Conservation (phyloP, 805 yeast species). For the Barnettozyma vustinii region DNA sequence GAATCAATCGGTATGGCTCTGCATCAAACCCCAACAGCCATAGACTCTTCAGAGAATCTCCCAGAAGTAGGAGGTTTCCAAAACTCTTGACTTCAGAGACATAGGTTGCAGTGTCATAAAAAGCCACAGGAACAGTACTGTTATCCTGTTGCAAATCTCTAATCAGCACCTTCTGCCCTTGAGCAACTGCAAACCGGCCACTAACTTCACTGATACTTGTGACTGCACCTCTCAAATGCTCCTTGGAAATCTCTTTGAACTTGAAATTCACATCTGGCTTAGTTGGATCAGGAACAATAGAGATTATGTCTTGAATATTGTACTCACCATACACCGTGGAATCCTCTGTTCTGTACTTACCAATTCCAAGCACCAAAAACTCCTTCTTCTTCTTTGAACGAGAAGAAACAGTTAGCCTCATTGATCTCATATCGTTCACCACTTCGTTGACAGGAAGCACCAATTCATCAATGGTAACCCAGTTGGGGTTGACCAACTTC, state of each 20-base stretch:
- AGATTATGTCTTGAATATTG: constrained; percentile 67
- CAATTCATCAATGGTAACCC: constrained; percentile 70
- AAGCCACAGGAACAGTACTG: constrained; percentile 88
- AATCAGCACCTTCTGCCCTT: constrained; percentile 75
- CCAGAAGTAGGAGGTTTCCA: constrained; percentile 74
- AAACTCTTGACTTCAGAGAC: constrained; percentile 76
- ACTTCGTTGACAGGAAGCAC: constrained; percentile 66
- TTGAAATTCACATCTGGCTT: constrained; percentile 78
- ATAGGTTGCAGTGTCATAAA: constrained; percentile 77
- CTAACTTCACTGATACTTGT: constrained; percentile 71
- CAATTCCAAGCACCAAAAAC: constrained; percentile 73
- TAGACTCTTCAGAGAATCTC: constrained; percentile 73
- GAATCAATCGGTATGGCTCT: constrained; percentile 84
- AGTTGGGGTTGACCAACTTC: constrained; percentile 65
- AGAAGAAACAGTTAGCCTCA: constrained; percentile 33
- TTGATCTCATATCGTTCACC: constrained; percentile 31
- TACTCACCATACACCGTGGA: constrained; percentile 73
- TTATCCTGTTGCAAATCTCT: constrained; percentile 84
- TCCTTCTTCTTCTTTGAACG: constrained; percentile 47
- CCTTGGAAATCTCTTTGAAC: constrained; percentile 66
- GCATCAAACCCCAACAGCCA: constrained; percentile 89
- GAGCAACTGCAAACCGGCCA: constrained; percentile 78
- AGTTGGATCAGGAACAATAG: constrained; percentile 85
- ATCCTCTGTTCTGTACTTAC: constrained; percentile 73
- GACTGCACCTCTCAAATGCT: constrained; percentile 79